A percentile compares a stretch with the other conserved stretches of the same genome.
Evolutionary conservation across 495 filamentous ascomycete species (phyloP).

Genomic region (Podospora sp.): DNA sequence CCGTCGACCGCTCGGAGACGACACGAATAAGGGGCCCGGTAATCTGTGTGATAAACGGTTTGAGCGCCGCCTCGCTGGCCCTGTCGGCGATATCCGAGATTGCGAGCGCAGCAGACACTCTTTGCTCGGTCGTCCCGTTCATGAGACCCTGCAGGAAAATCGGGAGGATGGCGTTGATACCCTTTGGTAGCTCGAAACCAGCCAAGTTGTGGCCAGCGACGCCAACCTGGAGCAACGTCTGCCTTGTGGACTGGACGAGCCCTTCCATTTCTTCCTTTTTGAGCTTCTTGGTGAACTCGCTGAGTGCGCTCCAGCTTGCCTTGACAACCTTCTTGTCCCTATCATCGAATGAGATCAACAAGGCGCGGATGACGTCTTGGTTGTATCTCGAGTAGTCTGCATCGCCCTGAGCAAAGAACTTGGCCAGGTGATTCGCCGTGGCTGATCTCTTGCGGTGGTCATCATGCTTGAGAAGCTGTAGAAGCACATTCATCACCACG

Average conservation of each 20-base stretch:
- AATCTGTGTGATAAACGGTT: constrained; percentile 94
- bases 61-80: constrained; percentile 78
- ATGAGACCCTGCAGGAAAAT: constrained; percentile 98
- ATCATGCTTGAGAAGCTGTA: constrained; percentile 85
- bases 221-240: constrained; percentile 82
- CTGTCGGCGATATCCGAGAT: constrained; percentile 95
- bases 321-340: constrained; percentile 82
- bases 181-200: constrained; percentile 92
- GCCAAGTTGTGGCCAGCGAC: constrained; percentile 81
- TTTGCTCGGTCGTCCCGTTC: constrained; percentile 90
- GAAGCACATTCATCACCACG: constrained; percentile 87
- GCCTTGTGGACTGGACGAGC: constrained; percentile 82
- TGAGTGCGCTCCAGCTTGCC: constrained; percentile 87
- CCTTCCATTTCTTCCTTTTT: constrained; percentile 99
- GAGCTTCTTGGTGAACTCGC: constrained; percentile 80
- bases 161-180: constrained; percentile 93
- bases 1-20: constrained; percentile 90
- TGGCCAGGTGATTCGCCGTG: constrained; percentile 79
- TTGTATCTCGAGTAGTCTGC: constrained; percentile 93
- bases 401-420: constrained; percentile 80
- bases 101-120: constrained; percentile 86
- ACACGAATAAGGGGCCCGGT: constrained; percentile 97
- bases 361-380: constrained; percentile 84
- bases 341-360: constrained; percentile 92
- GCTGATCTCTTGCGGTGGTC: constrained; percentile 80